phyloP scores from a whole-genome alignment of 169 alveolate species.

The Eimeria falciformis region DNA sequence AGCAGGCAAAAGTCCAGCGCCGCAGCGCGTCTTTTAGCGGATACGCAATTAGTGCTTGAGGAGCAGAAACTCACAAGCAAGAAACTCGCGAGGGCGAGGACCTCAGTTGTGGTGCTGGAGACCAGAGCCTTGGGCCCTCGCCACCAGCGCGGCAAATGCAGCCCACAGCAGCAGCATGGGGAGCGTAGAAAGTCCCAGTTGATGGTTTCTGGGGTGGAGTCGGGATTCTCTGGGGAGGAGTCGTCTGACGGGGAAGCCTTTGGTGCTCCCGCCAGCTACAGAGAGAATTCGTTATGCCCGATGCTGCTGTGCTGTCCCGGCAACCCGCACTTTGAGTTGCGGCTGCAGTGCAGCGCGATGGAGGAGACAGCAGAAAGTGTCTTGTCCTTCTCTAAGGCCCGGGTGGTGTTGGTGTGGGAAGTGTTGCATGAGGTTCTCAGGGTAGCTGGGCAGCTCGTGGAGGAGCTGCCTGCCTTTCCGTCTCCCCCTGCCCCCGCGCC shows the following conservation, averaged over 20 bases:
- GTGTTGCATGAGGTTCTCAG: constrained; percentile 51
- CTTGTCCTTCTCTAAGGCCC: background rate
- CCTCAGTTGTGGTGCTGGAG: background rate
- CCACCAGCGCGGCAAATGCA: constrained; percentile 22
- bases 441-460: constrained; percentile 53
- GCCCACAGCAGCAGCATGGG: constrained; percentile 34
- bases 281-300: too few species aligned
- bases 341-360: background rate
- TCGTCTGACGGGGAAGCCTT: background rate
- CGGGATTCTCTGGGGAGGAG: background rate
- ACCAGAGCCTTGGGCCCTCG: background rate
- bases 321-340: constrained; percentile 28
- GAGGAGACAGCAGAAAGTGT: constrained; percentile 26
- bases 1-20: constrained; percentile 38
- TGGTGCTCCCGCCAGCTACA: background rate
- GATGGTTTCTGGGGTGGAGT: background rate
- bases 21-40: constrained; percentile 2
- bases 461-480: constrained; percentile 56
- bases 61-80: background rate
- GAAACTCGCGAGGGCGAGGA: background rate
- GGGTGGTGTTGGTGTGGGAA: constrained; percentile 70
- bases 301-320: constrained; percentile 34
- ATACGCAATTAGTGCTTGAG: background rate
- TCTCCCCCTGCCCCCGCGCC: constrained; percentile 45
- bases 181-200: background rate